Percentiles rank a stretch among this genome's conserved stretches.
phyloP scores from a whole-genome alignment of 164 flowering plant species.

The Stephania cephalantha region DNA sequence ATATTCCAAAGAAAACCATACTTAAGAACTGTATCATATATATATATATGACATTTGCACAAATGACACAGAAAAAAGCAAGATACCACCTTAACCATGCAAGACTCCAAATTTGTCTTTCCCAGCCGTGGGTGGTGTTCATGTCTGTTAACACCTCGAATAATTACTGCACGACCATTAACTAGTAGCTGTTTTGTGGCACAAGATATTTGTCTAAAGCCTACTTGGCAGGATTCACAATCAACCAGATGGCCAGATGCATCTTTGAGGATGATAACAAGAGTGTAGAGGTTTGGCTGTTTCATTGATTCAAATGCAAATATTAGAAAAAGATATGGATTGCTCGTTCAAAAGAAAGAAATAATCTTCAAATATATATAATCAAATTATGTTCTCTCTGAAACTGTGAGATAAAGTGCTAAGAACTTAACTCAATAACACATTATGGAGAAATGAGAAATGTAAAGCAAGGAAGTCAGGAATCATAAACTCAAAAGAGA shows the following conservation, averaged over 20 bases:
- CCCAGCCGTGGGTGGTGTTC: constrained; percentile 97
- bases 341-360: background rate
- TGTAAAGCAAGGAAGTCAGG: background rate
- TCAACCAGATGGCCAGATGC: constrained; percentile 64
- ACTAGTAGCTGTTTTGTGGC: constrained; percentile 86
- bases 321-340: background rate
- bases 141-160: constrained; percentile 95
- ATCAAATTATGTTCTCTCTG: background rate
- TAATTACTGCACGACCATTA: constrained; percentile 73
- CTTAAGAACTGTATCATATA: background rate
- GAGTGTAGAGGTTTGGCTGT: constrained; percentile 87
- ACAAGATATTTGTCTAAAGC: constrained; percentile 64
- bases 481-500: background rate
- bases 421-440: background rate
- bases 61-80: background rate
- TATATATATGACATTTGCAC: background rate
- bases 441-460: background rate
- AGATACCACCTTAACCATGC: constrained; percentile 80
- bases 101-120: constrained; percentile 85
- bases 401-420: background rate
- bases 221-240: constrained; percentile 93
- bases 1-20: background rate
- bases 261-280: constrained; percentile 80
- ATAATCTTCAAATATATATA: background rate
- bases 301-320: constrained; percentile 10